phyloP scores from a whole-genome alignment of 23 red algal species.

The Agarophyton chilense region DNA sequence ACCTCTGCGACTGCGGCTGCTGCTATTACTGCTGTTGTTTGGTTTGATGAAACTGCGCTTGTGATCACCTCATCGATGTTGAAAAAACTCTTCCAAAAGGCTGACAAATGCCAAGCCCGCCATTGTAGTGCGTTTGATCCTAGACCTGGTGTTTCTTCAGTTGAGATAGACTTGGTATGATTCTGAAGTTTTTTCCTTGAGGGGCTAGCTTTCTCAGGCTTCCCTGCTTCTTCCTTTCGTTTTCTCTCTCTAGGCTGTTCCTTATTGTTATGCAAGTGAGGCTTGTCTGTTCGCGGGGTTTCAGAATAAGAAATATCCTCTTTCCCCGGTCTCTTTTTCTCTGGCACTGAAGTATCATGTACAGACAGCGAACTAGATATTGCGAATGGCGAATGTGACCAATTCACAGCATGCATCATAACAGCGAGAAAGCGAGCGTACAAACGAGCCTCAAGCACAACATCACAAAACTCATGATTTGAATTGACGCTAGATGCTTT shows the following conservation, averaged over 20 bases:
- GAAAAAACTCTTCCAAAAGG: slow-evolving; percentile 21
- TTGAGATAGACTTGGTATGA: not conserved
- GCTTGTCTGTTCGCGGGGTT: not conserved
- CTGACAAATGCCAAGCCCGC: not conserved
- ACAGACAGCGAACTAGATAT: slow-evolving; percentile 3
- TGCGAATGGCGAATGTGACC: slow-evolving; percentile 44
- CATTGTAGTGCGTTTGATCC: slow-evolving; percentile 19
- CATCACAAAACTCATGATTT: slow-evolving; percentile 45
- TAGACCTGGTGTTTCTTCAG: slow-evolving; percentile 13
- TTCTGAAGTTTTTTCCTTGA: not conserved
- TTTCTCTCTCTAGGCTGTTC: not conserved
- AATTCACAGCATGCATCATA: slow-evolving; percentile 36
- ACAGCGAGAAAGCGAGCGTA: slow-evolving; percentile 42
- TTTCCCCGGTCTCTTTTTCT: not conserved
- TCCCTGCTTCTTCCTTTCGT: not conserved
- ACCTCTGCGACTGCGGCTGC: slow-evolving; percentile 39
- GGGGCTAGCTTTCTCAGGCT: not conserved
- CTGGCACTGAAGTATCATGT: not conserved
- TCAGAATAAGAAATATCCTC: not conserved
- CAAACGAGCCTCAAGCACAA: slow-evolving; percentile 41
- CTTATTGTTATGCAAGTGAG: not conserved
- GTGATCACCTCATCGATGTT: slow-evolving; percentile 22
- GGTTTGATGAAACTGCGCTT: slow-evolving; percentile 16
- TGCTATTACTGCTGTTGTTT: slow-evolving; percentile 21
- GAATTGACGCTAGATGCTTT: slow-evolving; percentile 18